phyloP scores from a whole-genome alignment of 2,329 filamentous ascomycete genomes.

The Colletotrichum sp. region DNA sequence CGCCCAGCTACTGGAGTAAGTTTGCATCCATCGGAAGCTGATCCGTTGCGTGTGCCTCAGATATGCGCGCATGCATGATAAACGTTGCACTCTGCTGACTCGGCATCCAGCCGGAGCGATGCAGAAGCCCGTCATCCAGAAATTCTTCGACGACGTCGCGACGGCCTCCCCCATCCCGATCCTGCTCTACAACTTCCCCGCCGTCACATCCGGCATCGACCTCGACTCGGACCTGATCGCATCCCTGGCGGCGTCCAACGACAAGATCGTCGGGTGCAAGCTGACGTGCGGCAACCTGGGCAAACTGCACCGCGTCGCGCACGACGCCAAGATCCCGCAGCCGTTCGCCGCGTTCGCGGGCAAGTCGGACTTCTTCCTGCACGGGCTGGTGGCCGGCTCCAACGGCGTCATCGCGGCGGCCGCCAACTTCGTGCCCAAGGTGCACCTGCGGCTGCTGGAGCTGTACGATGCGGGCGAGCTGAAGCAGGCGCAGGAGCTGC shows the following conservation, averaged over 20 bases:
- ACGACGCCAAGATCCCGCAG: constrained; percentile 5
- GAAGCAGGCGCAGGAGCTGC: constrained; percentile 38
- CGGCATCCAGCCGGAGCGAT: constrained; percentile 45
- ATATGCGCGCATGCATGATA: not conserved
- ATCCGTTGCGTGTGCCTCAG: constrained; percentile 36
- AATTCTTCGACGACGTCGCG: constrained; percentile 66
- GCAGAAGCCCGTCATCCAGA: constrained; percentile 59
- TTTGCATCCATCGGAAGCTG: constrained; percentile 45
- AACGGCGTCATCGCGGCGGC: constrained; percentile 46
- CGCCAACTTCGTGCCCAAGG: constrained; percentile 42
- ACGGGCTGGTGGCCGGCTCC: constrained; percentile 41
- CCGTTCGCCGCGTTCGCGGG: constrained; percentile 40
- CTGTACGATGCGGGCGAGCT: constrained; percentile 37
- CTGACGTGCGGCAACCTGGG: constrained; percentile 70
- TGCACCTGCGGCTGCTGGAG: constrained; percentile 38
- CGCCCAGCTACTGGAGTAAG: constrained; percentile 66
- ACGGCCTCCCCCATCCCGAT: constrained; percentile 57
- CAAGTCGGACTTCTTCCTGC: constrained; percentile 47
- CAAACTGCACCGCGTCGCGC: constrained; percentile 55
- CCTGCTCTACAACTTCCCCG: constrained; percentile 73
- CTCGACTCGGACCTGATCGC: constrained; percentile 68
- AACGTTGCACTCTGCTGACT: constrained; percentile 51
- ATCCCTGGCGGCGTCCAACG: constrained; percentile 49
- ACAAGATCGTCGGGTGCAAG: constrained; percentile 69
- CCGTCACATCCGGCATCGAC: constrained; percentile 71